A percentile compares a stretch with the other conserved stretches of the same genome.
Evolutionary conservation across 2,329 filamentous ascomycete species (phyloP).

Genomic region (Aspergillus sojae): DNA sequence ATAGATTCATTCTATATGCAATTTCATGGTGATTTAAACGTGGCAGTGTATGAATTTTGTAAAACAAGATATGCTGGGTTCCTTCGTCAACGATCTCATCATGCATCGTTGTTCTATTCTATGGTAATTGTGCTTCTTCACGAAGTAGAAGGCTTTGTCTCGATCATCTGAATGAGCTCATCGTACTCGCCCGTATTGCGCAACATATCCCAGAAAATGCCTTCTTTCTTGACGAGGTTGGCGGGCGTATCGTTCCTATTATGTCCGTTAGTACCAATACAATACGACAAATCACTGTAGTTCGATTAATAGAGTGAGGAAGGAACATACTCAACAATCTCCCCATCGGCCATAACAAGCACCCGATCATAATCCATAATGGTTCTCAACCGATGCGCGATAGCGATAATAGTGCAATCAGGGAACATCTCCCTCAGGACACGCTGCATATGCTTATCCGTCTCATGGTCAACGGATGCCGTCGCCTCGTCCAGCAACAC

Average conservation of each 20-base stretch:
- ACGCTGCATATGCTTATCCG: conserved; percentile 61
- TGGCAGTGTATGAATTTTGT: too few species aligned
- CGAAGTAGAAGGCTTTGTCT: neutral
- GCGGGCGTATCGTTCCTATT: conserved; percentile 26
- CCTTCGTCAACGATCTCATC: too few species aligned
- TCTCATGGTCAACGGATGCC: conserved; percentile 63
- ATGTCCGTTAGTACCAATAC: neutral
- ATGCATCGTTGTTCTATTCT: neutral
- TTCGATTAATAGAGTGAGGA: neutral
- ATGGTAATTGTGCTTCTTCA: neutral
- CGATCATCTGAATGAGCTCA: conserved; percentile 25
- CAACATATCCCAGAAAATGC: conserved; percentile 31
- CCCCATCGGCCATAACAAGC: conserved; percentile 59
- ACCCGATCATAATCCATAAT: conserved; percentile 65
- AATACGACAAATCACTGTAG: neutral
- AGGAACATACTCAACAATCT: conserved; percentile 53
- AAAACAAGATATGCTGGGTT: too few species aligned
- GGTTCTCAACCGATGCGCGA: conserved; percentile 67
- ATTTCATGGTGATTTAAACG: neutral
- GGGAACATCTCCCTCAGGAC: conserved; percentile 57
- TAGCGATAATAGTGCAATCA: conserved; percentile 64
- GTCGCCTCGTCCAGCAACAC: conserved; percentile 68
- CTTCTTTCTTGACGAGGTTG: conserved; percentile 21
- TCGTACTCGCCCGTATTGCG: conserved; percentile 31
- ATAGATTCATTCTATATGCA: neutral